A percentile compares a stretch with the other conserved stretches of the same genome.
Evolutionary conservation across 2,329 filamentous ascomycete genomes (phyloP).

Genomic region (Neonectria sp.): DNA sequence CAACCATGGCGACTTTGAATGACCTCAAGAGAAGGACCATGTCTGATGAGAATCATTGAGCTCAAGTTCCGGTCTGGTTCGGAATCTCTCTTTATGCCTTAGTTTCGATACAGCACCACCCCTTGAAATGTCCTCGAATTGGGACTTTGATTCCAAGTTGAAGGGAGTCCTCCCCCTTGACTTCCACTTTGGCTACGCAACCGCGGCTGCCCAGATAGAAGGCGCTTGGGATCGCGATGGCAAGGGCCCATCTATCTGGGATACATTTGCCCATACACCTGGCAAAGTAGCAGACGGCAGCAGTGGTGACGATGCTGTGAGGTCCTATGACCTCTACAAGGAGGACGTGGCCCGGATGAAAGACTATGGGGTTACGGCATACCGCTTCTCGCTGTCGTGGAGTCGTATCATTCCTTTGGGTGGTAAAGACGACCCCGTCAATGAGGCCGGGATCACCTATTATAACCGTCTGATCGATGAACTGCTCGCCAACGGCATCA

Average conservation of each 20-base stretch:
- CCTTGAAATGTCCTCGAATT: constrained; percentile 16
- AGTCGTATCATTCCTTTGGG: constrained; percentile 75
- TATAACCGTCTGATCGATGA: constrained; percentile 74
- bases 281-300: constrained; percentile 58
- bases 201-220: constrained; percentile 49
- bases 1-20: neutral
- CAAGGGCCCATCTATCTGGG: constrained; percentile 60
- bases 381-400: constrained; percentile 77
- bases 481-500: constrained; percentile 66
- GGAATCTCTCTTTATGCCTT: neutral
- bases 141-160: constrained; percentile 26
- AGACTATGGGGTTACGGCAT: constrained; percentile 70
- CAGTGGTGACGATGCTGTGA: constrained; percentile 55
- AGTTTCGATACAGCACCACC: neutral
- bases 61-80: neutral
- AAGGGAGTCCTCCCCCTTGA: constrained; percentile 25
- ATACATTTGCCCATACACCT: constrained; percentile 56
- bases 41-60: neutral
- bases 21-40: constrained; percentile 9
- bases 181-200: constrained; percentile 31
- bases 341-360: constrained; percentile 71
- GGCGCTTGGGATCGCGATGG: constrained; percentile 60
- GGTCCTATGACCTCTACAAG: constrained; percentile 58
- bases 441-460: constrained; percentile 71
- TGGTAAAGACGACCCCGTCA: constrained; percentile 74